Base-by-base conservation (phyloP, 2,329 filamentous ascomycete species). In the Colletotrichum siamense region DNA sequence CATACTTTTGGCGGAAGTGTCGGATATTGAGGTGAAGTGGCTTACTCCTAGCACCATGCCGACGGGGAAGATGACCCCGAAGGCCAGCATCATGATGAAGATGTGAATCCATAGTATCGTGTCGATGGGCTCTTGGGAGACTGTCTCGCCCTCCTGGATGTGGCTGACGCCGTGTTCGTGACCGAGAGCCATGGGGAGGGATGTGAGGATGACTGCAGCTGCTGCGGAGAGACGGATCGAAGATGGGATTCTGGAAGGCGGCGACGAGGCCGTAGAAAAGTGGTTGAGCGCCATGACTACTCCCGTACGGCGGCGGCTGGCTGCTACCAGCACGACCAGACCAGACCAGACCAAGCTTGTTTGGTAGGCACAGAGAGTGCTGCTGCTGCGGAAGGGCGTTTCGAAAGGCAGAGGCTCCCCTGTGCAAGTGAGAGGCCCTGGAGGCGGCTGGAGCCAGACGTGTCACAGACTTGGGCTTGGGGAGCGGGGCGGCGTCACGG, bases 21-120 rank as follows among this genome's bases (percentile, higher is more conserved):
- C 18, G 52, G 79, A 26, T 24, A 49, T 7, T n/a, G 39, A 49
- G 1, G 5, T 18, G 9, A 8, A 34, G 18, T 24, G 9, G 87
- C 94, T 81, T 91, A 97, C 95, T 75, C 96, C 96, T 22, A 98
- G 88, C 57, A 99, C 96, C 96, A 99, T 99, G 80, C 97, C 97
- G 18, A 95, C 90, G 13, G 97, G 97, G 82, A 98, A 99, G 75
- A 99, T 91, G 80, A 99, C 89, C 77, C 97, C 97, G 88, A 98
- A 99, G 74, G 96, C 92, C 75, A 97, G 82, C 84, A 93, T 94
- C 89, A 98, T 96, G 62, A 98, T 85, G 76, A 98, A 90, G 82
- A 99, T 99, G 86, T 99, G 97, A 80, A 94, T 90, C 97, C 97
- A 99, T 91, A 99, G 86, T 81, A 93, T 95, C 57, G 93, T 90